phyloP scores from a whole-genome alignment of 306 rosid genomes.

The Datisca glomerata region DNA sequence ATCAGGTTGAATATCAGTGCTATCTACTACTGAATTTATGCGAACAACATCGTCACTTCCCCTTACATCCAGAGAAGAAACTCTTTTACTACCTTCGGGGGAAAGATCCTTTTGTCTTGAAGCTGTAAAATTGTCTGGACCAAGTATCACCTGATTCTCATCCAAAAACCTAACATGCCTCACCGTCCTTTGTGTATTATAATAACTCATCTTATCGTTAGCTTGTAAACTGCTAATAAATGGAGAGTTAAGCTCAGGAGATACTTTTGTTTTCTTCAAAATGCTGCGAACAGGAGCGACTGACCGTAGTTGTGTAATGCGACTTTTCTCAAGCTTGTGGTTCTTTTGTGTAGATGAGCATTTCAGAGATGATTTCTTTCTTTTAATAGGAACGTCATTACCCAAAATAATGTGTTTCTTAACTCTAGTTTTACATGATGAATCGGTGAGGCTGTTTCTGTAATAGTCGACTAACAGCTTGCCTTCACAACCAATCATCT shows the following conservation, averaged over 20 bases:
- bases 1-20: constrained; percentile 29
- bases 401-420: too few relatives aligned
- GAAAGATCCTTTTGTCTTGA: constrained; percentile 32
- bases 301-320: constrained; percentile 20
- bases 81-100: constrained; percentile 38
- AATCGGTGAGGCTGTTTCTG: too few relatives aligned
- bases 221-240: constrained; percentile 20
- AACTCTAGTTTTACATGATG: too few relatives aligned
- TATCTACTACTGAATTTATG: constrained; percentile 16
- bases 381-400: constrained; percentile 20
- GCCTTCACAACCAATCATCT: too few relatives aligned
- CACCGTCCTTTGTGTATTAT: constrained; percentile 21
- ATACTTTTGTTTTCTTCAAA: constrained; percentile 32
- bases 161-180: constrained; percentile 44
- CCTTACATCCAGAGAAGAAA: constrained; percentile 26
- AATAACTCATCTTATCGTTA: constrained; percentile 21
- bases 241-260: constrained; percentile 32
- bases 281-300: constrained; percentile 37
- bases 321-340: constrained; percentile 20
- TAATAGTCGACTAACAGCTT: too few relatives aligned
- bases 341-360: constrained; percentile 28
- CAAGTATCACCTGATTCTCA: constrained; percentile 38
- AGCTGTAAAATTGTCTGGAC: constrained; percentile 33
- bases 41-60: constrained; percentile 15
- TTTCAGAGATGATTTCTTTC: constrained; percentile 36